Percentiles rank a stretch among this genome's conserved stretches.
phyloP scores from a whole-genome alignment of 176 grass and related monocot genomes.

The Eleusine indica region DNA sequence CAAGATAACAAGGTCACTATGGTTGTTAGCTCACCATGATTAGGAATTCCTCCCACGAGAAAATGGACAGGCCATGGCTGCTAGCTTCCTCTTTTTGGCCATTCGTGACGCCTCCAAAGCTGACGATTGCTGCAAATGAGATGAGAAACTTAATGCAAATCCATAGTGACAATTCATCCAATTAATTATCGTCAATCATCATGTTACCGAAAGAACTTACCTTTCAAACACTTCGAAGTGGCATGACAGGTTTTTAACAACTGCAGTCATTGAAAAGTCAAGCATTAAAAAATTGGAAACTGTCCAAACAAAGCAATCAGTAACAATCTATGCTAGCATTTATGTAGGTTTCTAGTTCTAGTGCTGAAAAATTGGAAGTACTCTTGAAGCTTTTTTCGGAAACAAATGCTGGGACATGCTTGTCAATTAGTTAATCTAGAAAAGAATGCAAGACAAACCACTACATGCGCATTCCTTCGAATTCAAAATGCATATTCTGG shows the following conservation, averaged over 20 bases:
- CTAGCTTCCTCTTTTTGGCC: slow-evolving; percentile 72
- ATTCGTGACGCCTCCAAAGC: slow-evolving; percentile 84
- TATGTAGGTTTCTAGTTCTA: not conserved
- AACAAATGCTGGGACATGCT: not conserved
- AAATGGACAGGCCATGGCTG: slow-evolving; percentile 67
- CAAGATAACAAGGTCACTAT: not conserved
- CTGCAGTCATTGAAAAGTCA: slow-evolving; percentile 38
- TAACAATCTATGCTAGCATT: not conserved
- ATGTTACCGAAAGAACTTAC: slow-evolving; percentile 48
- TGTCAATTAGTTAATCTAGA: not conserved
- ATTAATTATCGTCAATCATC: slow-evolving; percentile 8
- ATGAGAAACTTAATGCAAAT: not conserved
- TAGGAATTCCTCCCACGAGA: slow-evolving; percentile 92
- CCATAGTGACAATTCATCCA: not conserved
- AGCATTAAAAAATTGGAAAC: not conserved
- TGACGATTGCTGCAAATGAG: slow-evolving; percentile 62
- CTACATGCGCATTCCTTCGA: not conserved
- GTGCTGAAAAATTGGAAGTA: not conserved
- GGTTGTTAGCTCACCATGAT: slow-evolving; percentile 49
- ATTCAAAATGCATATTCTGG: not conserved
- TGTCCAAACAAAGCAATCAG: not conserved
- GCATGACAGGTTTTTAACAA: slow-evolving; percentile 74
- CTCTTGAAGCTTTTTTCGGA: not conserved
- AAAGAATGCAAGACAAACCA: not conserved
- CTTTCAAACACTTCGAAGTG: slow-evolving; percentile 72